Conservation (phyloP, 2,329 filamentous ascomycete genomes). For the Neofusicoccum kwambonambiense region DNA sequence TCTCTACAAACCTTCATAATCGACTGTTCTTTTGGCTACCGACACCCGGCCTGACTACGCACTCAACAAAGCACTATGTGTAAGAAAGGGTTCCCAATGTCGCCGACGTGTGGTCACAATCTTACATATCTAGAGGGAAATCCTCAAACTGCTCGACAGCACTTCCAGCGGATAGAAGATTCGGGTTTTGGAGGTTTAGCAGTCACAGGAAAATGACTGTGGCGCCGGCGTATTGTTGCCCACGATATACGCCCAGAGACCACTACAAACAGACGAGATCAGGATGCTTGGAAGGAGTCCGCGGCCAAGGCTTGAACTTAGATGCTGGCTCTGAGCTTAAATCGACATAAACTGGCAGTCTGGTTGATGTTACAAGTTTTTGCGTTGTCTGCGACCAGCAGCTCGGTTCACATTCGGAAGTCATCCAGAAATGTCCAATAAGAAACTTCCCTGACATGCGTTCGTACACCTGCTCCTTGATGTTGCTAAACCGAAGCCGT, state of each 20-base stretch:
- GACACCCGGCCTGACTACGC: not conserved
- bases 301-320: too few relatives aligned
- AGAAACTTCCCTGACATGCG: too few relatives aligned
- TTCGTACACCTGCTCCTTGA: too few relatives aligned
- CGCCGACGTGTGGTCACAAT: constrained; percentile 47
- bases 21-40: not conserved
- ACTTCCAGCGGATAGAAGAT: constrained; percentile 19
- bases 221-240: not conserved
- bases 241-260: not conserved
- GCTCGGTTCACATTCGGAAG: too few relatives aligned
- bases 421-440: too few relatives aligned
- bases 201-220: not conserved
- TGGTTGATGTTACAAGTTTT: too few relatives aligned
- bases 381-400: too few relatives aligned
- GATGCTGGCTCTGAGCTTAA: too few relatives aligned
- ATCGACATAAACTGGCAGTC: too few relatives aligned
- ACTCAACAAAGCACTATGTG: constrained; percentile 42
- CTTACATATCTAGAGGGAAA: constrained; percentile 42
- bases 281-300: not conserved
- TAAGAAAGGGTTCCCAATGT: constrained; percentile 44
- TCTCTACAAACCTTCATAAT: too few relatives aligned
- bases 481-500: too few relatives aligned
- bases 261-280: not conserved
- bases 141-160: constrained; percentile 41
- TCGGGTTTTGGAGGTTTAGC: too few relatives aligned